A percentile compares a stretch with the other conserved stretches of the same genome.
Conservation (phyloP, 768 basidiomycete genomes). For the Mycena olivaceomarginata region DNA sequence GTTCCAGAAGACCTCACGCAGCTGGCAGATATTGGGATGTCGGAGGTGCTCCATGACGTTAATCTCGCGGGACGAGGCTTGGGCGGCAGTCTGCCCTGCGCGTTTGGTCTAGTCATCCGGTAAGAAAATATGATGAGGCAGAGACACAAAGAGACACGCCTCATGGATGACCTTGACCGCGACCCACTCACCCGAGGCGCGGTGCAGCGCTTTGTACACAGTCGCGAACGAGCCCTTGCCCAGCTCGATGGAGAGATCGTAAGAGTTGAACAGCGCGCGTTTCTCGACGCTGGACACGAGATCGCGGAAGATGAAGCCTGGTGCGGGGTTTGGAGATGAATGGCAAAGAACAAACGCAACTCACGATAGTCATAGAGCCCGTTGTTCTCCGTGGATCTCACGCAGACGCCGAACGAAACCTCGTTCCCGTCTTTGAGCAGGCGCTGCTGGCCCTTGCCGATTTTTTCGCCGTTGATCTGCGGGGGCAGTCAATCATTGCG, state of each 20-base stretch:
- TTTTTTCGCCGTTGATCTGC: slow-evolving; percentile 81
- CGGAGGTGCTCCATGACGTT: slow-evolving; percentile 72
- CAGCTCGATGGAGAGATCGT: slow-evolving; percentile 82
- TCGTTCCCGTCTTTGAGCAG: slow-evolving; percentile 89
- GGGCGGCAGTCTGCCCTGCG: too few species aligned
- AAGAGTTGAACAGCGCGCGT: slow-evolving; percentile 76
- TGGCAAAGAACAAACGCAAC: slow-evolving; percentile 50
- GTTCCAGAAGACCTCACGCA: slow-evolving; percentile 76
- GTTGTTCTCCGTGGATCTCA: slow-evolving; percentile 64
- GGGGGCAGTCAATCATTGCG: neutral
- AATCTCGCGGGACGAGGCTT: slow-evolving; percentile 65
- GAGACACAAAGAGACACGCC: slow-evolving; percentile 43
- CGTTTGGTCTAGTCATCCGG: slow-evolving; percentile 49
- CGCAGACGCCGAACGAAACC: slow-evolving; percentile 84
- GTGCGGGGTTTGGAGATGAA: neutral
- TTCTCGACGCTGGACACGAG: slow-evolving; percentile 69
- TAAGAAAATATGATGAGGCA: neutral
- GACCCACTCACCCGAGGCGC: slow-evolving; percentile 81
- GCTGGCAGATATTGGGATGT: slow-evolving; percentile 76
- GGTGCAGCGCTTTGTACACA: slow-evolving; percentile 88
- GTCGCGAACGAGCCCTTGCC: slow-evolving; percentile 96
- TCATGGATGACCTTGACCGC: slow-evolving; percentile 93
- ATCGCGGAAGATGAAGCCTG: slow-evolving; percentile 87
- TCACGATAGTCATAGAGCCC: slow-evolving; percentile 84
- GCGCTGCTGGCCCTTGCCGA: slow-evolving; percentile 73